These are phyloP conservation scores for Diaporthe humulicola DNA, from an alignment of 2,329 filamentous ascomycete genomes.

Conservation along the genomic window DNA sequence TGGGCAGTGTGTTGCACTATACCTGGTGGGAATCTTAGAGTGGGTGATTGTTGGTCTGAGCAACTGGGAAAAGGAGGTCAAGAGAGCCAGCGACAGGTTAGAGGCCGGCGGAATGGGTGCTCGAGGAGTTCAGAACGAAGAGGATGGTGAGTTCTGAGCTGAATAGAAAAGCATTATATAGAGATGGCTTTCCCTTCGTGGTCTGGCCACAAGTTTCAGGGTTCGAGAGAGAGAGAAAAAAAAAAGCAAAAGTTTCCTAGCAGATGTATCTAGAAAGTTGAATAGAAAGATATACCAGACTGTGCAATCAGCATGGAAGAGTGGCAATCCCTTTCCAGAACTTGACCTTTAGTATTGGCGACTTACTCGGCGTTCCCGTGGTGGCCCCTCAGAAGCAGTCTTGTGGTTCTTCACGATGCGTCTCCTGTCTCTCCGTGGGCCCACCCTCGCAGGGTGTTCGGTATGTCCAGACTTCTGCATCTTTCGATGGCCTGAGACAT, in stretches of 20 bases:
- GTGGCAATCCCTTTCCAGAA: neutral
- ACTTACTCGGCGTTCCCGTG: neutral
- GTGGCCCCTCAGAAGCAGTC: neutral
- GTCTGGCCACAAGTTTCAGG: neutral
- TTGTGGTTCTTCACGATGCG: neutral
- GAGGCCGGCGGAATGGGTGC: constrained; percentile 58
- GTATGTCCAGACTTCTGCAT: neutral
- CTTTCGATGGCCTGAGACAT: constrained; percentile 1
- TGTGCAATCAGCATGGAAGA: neutral
- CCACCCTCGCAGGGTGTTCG: neutral
- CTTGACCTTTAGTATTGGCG: neutral
- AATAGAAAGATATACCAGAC: neutral
- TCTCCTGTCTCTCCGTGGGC: neutral
- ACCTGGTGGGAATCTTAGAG: constrained; percentile 82
- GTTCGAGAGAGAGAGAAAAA: neutral
- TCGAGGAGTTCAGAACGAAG: neutral
- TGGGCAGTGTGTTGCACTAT: constrained; percentile 85
- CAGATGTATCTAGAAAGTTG: neutral
- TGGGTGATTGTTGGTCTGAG: constrained; percentile 85
- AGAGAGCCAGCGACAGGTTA: constrained; percentile 78
- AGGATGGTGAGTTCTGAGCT: neutral
- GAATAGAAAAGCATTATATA: no score
- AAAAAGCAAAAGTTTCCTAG: no score
- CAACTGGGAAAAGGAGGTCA: constrained; percentile 81
- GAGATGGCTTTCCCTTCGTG: no score